Evolutionary conservation across 2,329 filamentous ascomycete genomes (phyloP).

Genomic region (Alternaria infectoria): DNA sequence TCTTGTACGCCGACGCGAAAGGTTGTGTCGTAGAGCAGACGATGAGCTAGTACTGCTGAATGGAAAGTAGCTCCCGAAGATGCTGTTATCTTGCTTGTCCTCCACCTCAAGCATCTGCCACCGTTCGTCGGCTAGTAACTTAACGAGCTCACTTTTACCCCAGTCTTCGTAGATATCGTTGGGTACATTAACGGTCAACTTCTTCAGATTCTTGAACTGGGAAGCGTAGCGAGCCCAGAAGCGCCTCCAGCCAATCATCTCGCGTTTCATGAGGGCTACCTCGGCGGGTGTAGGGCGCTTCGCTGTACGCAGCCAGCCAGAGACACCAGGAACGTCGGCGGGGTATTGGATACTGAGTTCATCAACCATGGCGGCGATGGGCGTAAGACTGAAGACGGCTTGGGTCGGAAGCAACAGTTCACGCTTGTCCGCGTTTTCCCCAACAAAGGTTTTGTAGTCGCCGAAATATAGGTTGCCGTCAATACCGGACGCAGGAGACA

Average conservation of each 20-base stretch:
- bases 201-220: conserved; percentile 46
- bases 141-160: conserved; percentile 29
- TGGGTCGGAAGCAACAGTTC: conserved; percentile 42
- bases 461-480: conserved; percentile 46
- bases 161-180: conserved; percentile 44
- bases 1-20: conserved; percentile 25
- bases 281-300: conserved; percentile 34
- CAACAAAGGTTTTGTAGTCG: conserved; percentile 41
- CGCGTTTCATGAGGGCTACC: conserved; percentile 35
- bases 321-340: conserved; percentile 39
- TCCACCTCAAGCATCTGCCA: conserved; percentile 44
- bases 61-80: conserved; percentile 27
- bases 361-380: conserved; percentile 44
- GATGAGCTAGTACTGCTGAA: conserved; percentile 9
- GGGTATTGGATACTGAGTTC: conserved; percentile 47
- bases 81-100: conserved; percentile 22
- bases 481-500: conserved; percentile 32
- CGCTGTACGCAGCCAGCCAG: conserved; percentile 30
- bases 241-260: conserved; percentile 43
- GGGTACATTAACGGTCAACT: conserved; percentile 40
- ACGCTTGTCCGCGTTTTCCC: conserved; percentile 29
- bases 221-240: conserved; percentile 46
- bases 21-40: conserved; percentile 20
- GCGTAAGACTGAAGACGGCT: conserved; percentile 39
- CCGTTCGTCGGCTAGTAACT: conserved; percentile 29